phyloP scores from a whole-genome alignment of 2,329 filamentous ascomycete genomes.

The Stachybotrys chartarum region DNA sequence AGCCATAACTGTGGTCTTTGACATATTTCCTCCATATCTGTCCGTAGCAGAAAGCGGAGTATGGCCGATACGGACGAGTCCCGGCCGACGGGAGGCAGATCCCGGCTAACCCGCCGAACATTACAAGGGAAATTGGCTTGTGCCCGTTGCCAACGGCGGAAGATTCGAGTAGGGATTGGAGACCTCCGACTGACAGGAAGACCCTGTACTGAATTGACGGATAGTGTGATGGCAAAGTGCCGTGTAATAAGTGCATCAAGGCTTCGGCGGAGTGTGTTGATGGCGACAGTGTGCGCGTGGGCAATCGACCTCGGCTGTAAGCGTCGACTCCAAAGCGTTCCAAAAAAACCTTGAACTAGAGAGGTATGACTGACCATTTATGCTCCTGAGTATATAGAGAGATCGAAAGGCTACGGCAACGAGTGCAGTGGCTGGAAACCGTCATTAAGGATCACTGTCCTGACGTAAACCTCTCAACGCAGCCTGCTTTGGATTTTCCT shows the following conservation, averaged over 20 bases:
- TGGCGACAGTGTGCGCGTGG: conserved; percentile 30
- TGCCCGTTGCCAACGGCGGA: conserved; percentile 37
- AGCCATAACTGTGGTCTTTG: background rate
- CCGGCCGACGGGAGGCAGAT: background rate
- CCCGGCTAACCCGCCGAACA: no score
- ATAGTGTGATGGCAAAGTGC: conserved; percentile 37
- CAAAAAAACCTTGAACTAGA: background rate
- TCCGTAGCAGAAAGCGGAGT: background rate
- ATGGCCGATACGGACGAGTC: background rate
- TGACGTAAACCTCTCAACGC: conserved; percentile 28
- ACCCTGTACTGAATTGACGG: conserved; percentile 1
- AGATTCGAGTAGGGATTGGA: conserved; percentile 33
- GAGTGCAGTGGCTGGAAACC: conserved; percentile 38
- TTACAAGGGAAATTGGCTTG: conserved; percentile 15
- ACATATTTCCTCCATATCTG: background rate
- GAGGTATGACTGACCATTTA: background rate
- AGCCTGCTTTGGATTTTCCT: background rate
- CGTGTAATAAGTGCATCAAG: conserved; percentile 37
- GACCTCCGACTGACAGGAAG: background rate
- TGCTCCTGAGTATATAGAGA: conserved; percentile 8
- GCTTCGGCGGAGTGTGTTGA: conserved; percentile 33
- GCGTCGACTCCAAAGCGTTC: conserved; percentile 1
- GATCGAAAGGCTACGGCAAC: conserved; percentile 28
- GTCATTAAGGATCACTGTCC: conserved; percentile 33
- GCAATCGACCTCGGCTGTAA: conserved; percentile 35